Conservation (phyloP, 1,284 basidiomycete genomes). For the Vanrija humicola region DNA sequence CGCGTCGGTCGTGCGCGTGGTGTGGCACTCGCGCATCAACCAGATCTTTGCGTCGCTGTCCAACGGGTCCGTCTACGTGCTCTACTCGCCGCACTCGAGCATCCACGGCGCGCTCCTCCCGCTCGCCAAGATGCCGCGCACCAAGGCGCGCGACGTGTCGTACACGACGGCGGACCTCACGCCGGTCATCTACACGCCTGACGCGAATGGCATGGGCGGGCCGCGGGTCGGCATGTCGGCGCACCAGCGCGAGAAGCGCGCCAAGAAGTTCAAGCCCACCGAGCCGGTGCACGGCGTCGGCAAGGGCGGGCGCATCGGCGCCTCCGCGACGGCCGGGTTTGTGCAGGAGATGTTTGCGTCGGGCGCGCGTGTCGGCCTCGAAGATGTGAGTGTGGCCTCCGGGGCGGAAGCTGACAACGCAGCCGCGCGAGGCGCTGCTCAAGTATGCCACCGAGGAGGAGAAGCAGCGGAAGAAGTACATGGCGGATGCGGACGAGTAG, state of each 20-base stretch:
- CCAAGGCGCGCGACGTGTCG: slow-evolving; percentile 71
- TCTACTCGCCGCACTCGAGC: slow-evolving; percentile 84
- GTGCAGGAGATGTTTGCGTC: slow-evolving; percentile 76
- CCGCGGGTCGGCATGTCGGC: slow-evolving; percentile 61
- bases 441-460: slow-evolving; percentile 79
- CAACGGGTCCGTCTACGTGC: slow-evolving; percentile 79
- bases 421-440: slow-evolving; percentile 94
- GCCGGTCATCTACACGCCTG: slow-evolving; percentile 75
- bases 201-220: slow-evolving; percentile 55
- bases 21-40: slow-evolving; percentile 97
- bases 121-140: slow-evolving; percentile 60
- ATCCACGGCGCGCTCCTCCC: slow-evolving; percentile 87
- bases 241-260: slow-evolving; percentile 77
- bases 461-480: slow-evolving; percentile 18
- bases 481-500: not conserved
- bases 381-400: slow-evolving; percentile 66
- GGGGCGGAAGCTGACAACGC: slow-evolving; percentile 19
- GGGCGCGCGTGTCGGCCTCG: slow-evolving; percentile 51
- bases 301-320: slow-evolving; percentile 86
- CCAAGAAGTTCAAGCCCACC: slow-evolving; percentile 85
- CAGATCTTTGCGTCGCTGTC: slow-evolving; percentile 78
- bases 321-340: slow-evolving; percentile 89
- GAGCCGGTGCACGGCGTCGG: slow-evolving; percentile 89
- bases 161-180: slow-evolving; percentile 72
- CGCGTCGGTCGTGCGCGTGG: slow-evolving; percentile 74